Evolutionary conservation across 2,329 filamentous ascomycete genomes (phyloP), one percentile per base, ranked within the genome.

Genomic region (Clonostachys rosea): DNA sequence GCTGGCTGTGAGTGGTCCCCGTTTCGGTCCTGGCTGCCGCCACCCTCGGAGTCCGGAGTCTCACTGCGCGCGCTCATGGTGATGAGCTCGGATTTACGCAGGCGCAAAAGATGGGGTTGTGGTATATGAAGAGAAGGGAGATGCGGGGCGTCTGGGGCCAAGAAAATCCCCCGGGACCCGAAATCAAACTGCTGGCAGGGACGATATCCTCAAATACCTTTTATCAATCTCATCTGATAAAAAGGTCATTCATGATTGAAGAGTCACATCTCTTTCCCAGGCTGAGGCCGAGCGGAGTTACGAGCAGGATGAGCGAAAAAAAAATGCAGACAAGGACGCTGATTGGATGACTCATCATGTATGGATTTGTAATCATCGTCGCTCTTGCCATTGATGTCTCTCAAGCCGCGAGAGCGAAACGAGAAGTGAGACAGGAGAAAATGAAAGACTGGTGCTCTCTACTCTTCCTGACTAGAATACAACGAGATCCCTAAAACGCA

Each of bases 161-260:
- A 30, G 40, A 18, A 10, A 14, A 13, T 18, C 20, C 40, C 40
- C 40, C 40, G 33, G 18, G 40, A 11, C 11, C 24, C 24, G 24
- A 30, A 5, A 24, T 18, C 18, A 30, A 42, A 30, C 40, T 17
- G n/a, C 40, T 42, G 40, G 40, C 13, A 13, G 16, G 40, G 33
- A 30, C 40, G 40, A 30, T 35, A 34, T n/a, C 18, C 34, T 18
- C 36, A 14, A 10, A 39, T 41, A 41, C 54, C 55, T 56, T 63
- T 68, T 67, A 68, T 68, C 65, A 68, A 68, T 68, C 65, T 61
- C 54, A 67, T 66, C 65, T 63, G 65, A 68, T 68, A 67, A 64
- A 44, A 43, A 46, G 42, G 37, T 13, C 20, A n/a, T 34, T 39
- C 48, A 40, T 50, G 53, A 56, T 59, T 50, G 53, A 61, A 42